phyloP scores from a whole-genome alignment of 257 asterid species.

The Capsicum chinense region DNA sequence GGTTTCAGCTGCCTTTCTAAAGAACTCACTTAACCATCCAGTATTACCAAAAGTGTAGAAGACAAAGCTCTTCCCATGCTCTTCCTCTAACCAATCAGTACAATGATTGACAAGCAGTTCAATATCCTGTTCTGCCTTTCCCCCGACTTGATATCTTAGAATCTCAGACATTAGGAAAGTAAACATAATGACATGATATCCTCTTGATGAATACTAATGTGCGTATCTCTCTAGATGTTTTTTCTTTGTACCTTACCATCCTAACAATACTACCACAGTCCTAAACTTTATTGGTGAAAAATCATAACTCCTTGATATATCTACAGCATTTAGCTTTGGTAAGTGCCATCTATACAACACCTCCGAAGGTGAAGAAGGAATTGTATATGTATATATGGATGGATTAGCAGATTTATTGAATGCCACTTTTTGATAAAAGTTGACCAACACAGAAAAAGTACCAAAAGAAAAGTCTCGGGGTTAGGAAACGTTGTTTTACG shows the following conservation, averaged over 20 bases:
- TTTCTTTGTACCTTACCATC: constrained; percentile 96
- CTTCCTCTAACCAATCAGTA: constrained; percentile 94
- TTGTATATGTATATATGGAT: constrained; percentile 36
- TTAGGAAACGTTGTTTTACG: constrained; percentile 33
- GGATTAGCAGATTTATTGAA: constrained; percentile 69
- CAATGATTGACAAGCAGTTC: constrained; percentile 79
- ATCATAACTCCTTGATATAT: constrained; percentile 45
- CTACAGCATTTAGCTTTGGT: constrained; percentile 65
- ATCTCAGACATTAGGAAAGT: constrained; percentile 91
- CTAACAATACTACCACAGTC: constrained; percentile 91
- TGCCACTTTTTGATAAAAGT: constrained; percentile 58
- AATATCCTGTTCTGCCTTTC: constrained; percentile 86
- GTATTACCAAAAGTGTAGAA: constrained; percentile 95
- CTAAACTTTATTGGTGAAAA: constrained; percentile 61
- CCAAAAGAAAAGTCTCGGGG: constrained; percentile 45
- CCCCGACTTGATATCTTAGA: constrained; percentile 81
- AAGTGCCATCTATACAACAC: constrained; percentile 86
- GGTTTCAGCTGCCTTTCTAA: neutral
- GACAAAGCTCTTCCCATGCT: constrained; percentile 74
- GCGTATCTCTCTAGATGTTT: constrained; percentile 85
- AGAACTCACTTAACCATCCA: constrained; percentile 86
- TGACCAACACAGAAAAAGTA: constrained; percentile 51
- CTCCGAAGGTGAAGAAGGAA: constrained; percentile 55
- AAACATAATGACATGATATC: constrained; percentile 31
- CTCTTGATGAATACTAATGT: constrained; percentile 86